Percentiles rank a stretch among this genome's conserved stretches.
phyloP scores from a whole-genome alignment of 805 yeast genomes.

The Maudiozyma pseudohumilis region DNA sequence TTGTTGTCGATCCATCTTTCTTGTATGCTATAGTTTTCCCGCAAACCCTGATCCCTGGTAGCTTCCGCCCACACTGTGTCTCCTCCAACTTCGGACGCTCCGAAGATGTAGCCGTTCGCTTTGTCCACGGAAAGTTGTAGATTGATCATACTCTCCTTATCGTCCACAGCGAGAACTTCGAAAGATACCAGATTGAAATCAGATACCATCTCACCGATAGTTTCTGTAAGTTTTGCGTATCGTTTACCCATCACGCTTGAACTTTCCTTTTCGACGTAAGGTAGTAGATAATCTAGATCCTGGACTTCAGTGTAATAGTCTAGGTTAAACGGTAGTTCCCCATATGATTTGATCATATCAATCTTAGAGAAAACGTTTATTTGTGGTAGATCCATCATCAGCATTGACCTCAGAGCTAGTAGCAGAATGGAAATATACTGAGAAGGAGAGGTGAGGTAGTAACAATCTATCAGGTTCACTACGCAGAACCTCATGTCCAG shows the following conservation, averaged over 20 bases:
- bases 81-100: constrained; percentile 91
- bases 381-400: constrained; percentile 87
- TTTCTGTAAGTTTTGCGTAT: constrained; percentile 58
- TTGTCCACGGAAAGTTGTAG: constrained; percentile 71
- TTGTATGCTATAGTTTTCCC: constrained; percentile 59
- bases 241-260: constrained; percentile 51
- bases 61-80: constrained; percentile 98
- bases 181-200: constrained; percentile 83
- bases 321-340: constrained; percentile 68
- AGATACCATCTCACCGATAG: constrained; percentile 72
- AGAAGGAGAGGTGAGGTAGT: constrained; percentile 75
- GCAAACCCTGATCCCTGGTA: constrained; percentile 61
- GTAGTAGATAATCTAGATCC: constrained; percentile 59
- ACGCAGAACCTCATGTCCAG: constrained; percentile 71
- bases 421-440: constrained; percentile 77
- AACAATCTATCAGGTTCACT: constrained; percentile 76
- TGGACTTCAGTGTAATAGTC: constrained; percentile 91
- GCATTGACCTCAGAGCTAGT: constrained; percentile 80
- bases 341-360: constrained; percentile 68
- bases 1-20: constrained; percentile 93
- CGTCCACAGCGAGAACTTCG: constrained; percentile 85
- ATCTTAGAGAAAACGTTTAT: constrained; percentile 87
- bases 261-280: constrained; percentile 62
- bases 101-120: constrained; percentile 89
- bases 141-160: constrained; percentile 83